A percentile compares a stretch with the other conserved stretches of the same genome.
phyloP scores from a whole-genome alignment of 1,284 basidiomycete genomes.

The Butyriboletus appendiculatus region DNA sequence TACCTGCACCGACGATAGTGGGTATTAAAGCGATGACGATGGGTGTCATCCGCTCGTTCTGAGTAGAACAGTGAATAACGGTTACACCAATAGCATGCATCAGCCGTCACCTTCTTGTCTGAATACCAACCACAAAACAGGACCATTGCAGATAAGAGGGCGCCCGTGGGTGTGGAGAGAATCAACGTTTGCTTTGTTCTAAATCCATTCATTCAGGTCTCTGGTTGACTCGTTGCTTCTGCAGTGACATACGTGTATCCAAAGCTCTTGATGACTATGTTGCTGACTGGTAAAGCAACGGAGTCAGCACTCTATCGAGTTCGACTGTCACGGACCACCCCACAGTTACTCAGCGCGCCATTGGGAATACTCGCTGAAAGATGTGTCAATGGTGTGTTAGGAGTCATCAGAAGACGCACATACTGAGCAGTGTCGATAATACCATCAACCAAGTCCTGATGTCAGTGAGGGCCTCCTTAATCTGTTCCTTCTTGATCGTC shows the following conservation, averaged over 20 bases:
- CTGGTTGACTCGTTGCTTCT: background rate
- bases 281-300: conserved; percentile 46
- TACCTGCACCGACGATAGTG: conserved; percentile 59
- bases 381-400: conserved; percentile 12
- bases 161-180: conserved; percentile 59
- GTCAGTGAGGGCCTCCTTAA: conserved; percentile 58
- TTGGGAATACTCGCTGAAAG: conserved; percentile 60
- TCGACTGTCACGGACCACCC: conserved; percentile 20
- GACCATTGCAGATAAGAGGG: conserved; percentile 48
- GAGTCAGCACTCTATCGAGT: background rate
- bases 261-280: conserved; percentile 62
- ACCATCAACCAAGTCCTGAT: conserved; percentile 66
- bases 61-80: background rate
- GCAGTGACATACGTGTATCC: conserved; percentile 56
- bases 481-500: conserved; percentile 59
- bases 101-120: conserved; percentile 50
- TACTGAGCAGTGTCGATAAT: conserved; percentile 57
- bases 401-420: conserved; percentile 22
- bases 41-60: conserved; percentile 66
- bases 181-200: conserved; percentile 66
- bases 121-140: conserved; percentile 64
- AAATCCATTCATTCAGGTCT: background rate
- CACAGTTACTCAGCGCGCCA: conserved; percentile 65
- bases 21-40: conserved; percentile 62
- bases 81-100: background rate